These are phyloP conservation scores for Aurantiochytrium sp. DNA, from an alignment of 108 stramenopile genomes.

Conservation along the genomic window DNA sequence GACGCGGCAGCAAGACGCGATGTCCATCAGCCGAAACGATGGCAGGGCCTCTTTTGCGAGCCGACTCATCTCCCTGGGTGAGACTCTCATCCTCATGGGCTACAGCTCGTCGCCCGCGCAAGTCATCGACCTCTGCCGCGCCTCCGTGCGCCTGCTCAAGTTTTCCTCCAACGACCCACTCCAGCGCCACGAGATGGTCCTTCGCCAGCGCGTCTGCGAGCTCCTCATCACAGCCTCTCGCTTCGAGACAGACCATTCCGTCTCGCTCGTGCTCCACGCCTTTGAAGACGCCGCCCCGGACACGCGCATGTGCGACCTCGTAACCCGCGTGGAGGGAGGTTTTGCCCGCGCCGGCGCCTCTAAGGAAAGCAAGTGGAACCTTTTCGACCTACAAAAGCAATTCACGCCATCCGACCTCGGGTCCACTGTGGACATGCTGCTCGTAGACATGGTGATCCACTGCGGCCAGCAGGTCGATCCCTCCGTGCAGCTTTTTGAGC, in stretches of 20 bases:
- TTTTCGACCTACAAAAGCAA: background rate
- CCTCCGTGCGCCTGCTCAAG: background rate
- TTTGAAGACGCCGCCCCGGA: background rate
- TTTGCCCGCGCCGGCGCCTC: background rate
- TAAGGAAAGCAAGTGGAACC: background rate
- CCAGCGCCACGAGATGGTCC: background rate
- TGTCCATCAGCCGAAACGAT: background rate
- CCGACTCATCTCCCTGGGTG: background rate
- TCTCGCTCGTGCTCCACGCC: background rate
- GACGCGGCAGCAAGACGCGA: background rate
- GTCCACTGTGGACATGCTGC: background rate
- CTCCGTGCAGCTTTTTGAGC: slow-evolving; percentile 16
- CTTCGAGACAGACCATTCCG: background rate
- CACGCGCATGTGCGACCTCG: background rate
- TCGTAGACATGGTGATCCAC: slow-evolving; percentile 1
- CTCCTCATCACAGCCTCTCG: background rate
- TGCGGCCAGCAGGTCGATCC: background rate
- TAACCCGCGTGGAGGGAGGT: background rate
- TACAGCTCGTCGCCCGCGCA: background rate
- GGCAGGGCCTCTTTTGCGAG: background rate
- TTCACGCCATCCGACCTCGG: background rate
- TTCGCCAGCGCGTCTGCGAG: background rate
- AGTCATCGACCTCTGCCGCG: background rate
- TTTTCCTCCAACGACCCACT: background rate
- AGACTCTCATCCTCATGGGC: background rate